These are phyloP conservation scores for Gynostemma pentaphyllum DNA, from an alignment of 306 rosid genomes.

Conservation along the genomic window DNA sequence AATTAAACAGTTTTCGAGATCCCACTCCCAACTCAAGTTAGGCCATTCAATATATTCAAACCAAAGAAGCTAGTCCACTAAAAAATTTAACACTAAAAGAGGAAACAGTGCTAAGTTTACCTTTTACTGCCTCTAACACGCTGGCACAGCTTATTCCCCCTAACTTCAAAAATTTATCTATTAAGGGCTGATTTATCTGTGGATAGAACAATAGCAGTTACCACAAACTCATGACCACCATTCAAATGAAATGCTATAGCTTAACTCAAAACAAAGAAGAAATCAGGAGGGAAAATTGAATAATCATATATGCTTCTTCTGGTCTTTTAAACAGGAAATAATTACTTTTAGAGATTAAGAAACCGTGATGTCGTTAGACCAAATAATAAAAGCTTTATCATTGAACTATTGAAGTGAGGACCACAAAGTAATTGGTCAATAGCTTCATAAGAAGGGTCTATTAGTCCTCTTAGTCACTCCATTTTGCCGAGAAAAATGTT, in stretches of 20 bases:
- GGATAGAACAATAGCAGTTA: slow-evolving; percentile 13
- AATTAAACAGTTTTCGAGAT: neutral
- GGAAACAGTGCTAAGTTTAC: slow-evolving; percentile 20
- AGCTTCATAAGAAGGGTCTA: too few species aligned
- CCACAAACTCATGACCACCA: neutral
- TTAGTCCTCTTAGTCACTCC: too few species aligned
- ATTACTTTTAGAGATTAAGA: neutral
- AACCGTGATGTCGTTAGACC: too few species aligned
- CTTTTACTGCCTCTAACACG: slow-evolving; percentile 56
- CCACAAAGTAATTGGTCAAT: too few species aligned
- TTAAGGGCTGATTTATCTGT: slow-evolving; percentile 40
- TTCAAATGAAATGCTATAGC: neutral
- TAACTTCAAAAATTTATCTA: slow-evolving; percentile 36
- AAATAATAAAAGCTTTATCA: too few species aligned
- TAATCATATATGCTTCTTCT: neutral
- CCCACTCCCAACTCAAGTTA: neutral
- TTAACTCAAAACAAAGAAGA: neutral
- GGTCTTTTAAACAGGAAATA: neutral
- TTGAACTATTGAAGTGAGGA: too few species aligned
- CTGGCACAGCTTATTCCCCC: slow-evolving; percentile 66
- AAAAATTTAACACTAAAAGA: neutral
- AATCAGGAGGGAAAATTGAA: neutral
- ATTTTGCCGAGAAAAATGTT: too few species aligned
- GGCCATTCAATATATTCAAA: neutral
- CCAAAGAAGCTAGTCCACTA: neutral